Base-by-base conservation (phyloP, 23 red algal genomes). In the Gracilaria gracilis region DNA sequence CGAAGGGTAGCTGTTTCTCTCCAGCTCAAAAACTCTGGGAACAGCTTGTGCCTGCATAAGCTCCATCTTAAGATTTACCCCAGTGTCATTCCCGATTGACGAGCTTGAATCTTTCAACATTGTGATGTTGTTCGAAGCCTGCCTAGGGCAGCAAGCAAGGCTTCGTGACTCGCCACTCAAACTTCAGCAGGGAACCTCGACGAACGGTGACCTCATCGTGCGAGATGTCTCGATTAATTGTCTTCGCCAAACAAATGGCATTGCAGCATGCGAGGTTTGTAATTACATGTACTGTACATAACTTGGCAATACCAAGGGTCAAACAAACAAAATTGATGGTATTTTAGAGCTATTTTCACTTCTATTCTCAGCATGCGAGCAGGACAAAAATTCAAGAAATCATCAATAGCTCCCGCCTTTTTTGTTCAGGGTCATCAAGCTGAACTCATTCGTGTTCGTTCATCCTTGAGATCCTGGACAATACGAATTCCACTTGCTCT, bases 1-100 rank as follows among this genome's bases (percentile, higher is more conserved):
- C 46, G 76, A 12, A n/a, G 76, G 76, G 58, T 34, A 81, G 76
- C 76, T 81, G 24, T 81, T 33, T 47, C 58, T 59, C n/a, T 81
- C 76, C 47, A 81, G 3, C 0, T 21, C 19, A 23, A 21, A 35
- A 7, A 57, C 76, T 12, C 6, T 36, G 17, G 76, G 46, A 3
- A 81, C 2, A 57, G 9, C 40, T 23, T 36, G 33, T 6, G 33
- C 12, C 37, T 58, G 2, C 76, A 81, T 81, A 20, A 46, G 57
- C 0, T 54, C 35, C 54, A 81, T 35, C 37, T 73, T 29, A 23
- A 73, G 9, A 23, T 42, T 29, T 21, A 73, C 38, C 28, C 11
- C 34, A 2, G 0, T 15, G 36, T n/a, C 59, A 29, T 25, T 4
- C 2, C 2, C 13, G 27, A 19, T 24, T 62, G 59, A 29, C 24